These are phyloP conservation scores for Solanum etuberosum DNA, from an alignment of 257 asterid genomes.

Conservation along the genomic window DNA sequence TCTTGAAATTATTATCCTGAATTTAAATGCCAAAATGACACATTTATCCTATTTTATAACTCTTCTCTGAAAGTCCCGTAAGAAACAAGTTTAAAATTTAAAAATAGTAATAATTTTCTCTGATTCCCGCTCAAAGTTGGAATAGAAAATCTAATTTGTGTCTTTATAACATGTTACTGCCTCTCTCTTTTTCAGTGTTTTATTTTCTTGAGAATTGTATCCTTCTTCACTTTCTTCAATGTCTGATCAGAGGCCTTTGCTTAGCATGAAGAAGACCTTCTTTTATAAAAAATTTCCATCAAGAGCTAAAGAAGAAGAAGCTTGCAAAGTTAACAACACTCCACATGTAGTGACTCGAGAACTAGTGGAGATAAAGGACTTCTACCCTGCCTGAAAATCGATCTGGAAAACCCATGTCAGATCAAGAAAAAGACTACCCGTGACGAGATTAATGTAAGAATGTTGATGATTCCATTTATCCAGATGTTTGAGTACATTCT, in stretches of 20 bases:
- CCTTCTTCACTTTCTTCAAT: neutral
- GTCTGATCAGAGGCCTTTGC: neutral
- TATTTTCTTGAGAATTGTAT: neutral
- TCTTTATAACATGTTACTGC: neutral
- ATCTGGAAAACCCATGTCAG: neutral
- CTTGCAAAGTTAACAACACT: neutral
- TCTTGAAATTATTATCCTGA: too few relatives aligned
- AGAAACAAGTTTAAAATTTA: too few relatives aligned
- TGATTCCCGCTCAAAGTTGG: neutral
- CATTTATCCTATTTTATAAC: too few relatives aligned
- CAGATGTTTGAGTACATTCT: neutral
- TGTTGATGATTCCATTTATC: neutral
- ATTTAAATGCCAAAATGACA: too few relatives aligned
- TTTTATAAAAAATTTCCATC: neutral
- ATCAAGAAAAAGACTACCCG: neutral
- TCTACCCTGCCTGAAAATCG: neutral
- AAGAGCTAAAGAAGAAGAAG: neutral
- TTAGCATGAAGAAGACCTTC: too few relatives aligned
- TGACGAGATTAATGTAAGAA: neutral
- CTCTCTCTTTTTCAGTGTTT: neutral
- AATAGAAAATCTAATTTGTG: neutral
- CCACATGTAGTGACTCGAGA: neutral
- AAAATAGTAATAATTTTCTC: neutral
- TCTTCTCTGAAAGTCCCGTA: too few relatives aligned
- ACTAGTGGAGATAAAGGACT: neutral